These are phyloP conservation scores for Zea mays DNA, from an alignment of 176 grass and related monocot genomes.

Conservation along the genomic window Zm-B73-REFERENCE-NAM-5.0 NC_050103.1:164480001-164480500, in stretches of 20 bases:
- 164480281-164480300: constrained; percentile 69
- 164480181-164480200: constrained; percentile 67
- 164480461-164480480: neutral
- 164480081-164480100: constrained; percentile 76
- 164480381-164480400: neutral
- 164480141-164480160: constrained; percentile 35
- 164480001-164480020: neutral
- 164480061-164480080: constrained; percentile 27
- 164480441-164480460: neutral
- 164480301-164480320: constrained; percentile 90
- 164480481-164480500: neutral
- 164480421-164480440: neutral
- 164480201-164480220: constrained; percentile 70
- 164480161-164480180: constrained; percentile 69
- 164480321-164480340: constrained; percentile 67
- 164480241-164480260: constrained; percentile 44
- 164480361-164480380: neutral
- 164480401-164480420: neutral
- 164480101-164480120: constrained; percentile 76
- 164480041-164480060: neutral
- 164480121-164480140: constrained; percentile 67
- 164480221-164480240: constrained; percentile 62
- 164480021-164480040: neutral
- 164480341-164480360: neutral
- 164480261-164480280: constrained; percentile 58